A percentile compares a stretch with the other conserved stretches of the same genome.
These are phyloP conservation scores for Boletus rubroflammeus DNA, from an alignment of 768 basidiomycete species.

Conservation along the genomic window DNA sequence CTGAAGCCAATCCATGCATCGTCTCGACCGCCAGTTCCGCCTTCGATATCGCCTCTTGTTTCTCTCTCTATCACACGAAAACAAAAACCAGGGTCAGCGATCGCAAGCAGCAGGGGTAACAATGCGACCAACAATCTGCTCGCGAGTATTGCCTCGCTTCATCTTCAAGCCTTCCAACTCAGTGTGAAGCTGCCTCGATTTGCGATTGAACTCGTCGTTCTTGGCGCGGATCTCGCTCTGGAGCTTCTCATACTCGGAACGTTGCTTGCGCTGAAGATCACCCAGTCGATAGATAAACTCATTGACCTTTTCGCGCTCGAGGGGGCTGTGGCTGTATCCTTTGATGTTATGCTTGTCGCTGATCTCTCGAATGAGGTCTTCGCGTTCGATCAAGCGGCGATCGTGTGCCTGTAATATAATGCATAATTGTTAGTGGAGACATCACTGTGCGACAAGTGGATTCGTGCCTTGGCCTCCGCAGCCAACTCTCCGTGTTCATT, in stretches of 20 bases:
- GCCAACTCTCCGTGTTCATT: constrained; percentile 63
- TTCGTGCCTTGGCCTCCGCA: constrained; percentile 69
- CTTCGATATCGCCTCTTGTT: constrained; percentile 47
- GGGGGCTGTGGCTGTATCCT: constrained; percentile 66
- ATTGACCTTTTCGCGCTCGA: constrained; percentile 66
- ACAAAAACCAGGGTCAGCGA: not conserved
- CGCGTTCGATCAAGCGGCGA: constrained; percentile 64
- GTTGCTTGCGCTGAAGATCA: constrained; percentile 61
- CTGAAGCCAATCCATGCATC: constrained; percentile 49
- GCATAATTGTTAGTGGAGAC: not conserved
- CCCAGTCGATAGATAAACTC: constrained; percentile 69
- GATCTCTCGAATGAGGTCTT: constrained; percentile 68
- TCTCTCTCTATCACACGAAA: constrained; percentile 38
- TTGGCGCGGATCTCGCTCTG: constrained; percentile 60
- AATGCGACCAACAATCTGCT: constrained; percentile 50
- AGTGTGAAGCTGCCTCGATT: constrained; percentile 52
- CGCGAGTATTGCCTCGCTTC: constrained; percentile 48
- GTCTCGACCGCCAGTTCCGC: constrained; percentile 57
- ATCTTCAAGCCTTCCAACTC: constrained; percentile 53
- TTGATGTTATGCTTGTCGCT: constrained; percentile 65
- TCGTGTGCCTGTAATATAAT: constrained; percentile 59
- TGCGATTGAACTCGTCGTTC: constrained; percentile 63
- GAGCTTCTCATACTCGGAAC: constrained; percentile 59
- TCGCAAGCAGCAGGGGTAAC: not conserved
- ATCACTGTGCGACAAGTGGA: not conserved